Evolutionary conservation across 805 yeast genomes (phyloP).

Genomic region (Candida manassasensis): DNA sequence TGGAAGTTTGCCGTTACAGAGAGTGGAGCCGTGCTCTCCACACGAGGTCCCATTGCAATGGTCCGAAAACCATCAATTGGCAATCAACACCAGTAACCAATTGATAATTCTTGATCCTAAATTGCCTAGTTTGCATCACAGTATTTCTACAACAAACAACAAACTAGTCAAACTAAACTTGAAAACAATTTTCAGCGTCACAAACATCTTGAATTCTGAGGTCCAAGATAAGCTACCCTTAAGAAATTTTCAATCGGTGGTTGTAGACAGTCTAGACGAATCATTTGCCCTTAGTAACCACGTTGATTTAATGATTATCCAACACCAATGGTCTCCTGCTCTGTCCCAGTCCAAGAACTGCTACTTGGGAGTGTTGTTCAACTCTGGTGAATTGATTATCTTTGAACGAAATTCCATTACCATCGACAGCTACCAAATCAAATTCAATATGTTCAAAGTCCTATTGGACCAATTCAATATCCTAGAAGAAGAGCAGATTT

Average conservation of each 20-base stretch:
- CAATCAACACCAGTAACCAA: constrained; percentile 30
- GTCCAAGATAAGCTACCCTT: constrained; percentile 23
- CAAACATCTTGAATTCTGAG: constrained; percentile 24
- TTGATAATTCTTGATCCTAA: constrained; percentile 35
- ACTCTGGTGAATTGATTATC: constrained; percentile 34
- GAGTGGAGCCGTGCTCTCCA: constrained; percentile 13
- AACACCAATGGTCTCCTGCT: constrained; percentile 32
- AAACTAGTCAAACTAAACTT: constrained; percentile 17
- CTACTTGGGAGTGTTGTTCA: constrained; percentile 30
- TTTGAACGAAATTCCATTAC: constrained; percentile 23
- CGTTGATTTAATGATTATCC: constrained; percentile 30
- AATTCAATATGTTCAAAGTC: constrained; percentile 22
- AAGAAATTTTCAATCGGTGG: constrained; percentile 22
- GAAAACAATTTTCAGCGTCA: constrained; percentile 21
- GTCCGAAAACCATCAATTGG: constrained; percentile 32
- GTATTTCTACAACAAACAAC: constrained; percentile 14
- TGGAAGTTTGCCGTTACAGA: constrained; percentile 7
- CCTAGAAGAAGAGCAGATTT: constrained; percentile 14
- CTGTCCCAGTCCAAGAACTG: constrained; percentile 21
- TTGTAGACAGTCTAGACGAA: constrained; percentile 22
- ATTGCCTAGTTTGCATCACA: constrained; percentile 27
- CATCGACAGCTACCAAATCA: constrained; percentile 20
- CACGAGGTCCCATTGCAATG: constrained; percentile 26
- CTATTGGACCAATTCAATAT: constrained; percentile 20
- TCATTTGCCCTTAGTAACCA: constrained; percentile 25